These are phyloP conservation scores for Schwanniomyces occidentalis DNA, from an alignment of 805 yeast species.

Conservation along the genomic window DNA sequence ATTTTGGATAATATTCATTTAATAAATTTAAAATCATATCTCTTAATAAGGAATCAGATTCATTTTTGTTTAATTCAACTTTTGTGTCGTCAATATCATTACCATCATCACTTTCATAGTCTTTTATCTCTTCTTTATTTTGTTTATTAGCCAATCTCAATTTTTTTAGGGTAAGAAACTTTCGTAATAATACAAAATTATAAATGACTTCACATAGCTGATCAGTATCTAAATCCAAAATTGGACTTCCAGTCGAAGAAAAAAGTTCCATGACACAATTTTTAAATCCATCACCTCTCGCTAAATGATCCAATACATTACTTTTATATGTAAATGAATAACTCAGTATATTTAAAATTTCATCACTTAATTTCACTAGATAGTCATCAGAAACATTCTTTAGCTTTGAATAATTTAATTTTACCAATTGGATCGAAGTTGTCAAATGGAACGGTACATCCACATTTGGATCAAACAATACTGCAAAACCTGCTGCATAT, in stretches of 20 bases:
- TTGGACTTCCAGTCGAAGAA: constrained; percentile 38
- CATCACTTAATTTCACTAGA: constrained; percentile 18
- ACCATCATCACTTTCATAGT: constrained; percentile 3
- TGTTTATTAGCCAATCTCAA: constrained; percentile 7
- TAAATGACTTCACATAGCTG: constrained; percentile 34
- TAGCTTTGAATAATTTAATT: constrained; percentile 20
- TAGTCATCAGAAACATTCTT: constrained; percentile 5
- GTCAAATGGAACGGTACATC: constrained; percentile 38
- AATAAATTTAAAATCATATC: constrained; percentile 21
- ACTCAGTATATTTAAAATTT: constrained; percentile 36
- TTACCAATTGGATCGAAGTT: constrained; percentile 32
- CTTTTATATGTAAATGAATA: constrained; percentile 35
- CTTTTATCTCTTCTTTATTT: background rate
- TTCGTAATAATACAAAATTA: constrained; percentile 30
- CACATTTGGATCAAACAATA: constrained; percentile 28
- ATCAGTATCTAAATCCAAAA: constrained; percentile 35
- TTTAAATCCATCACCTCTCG: constrained; percentile 36
- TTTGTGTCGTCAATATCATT: constrained; percentile 3
- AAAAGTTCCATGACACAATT: constrained; percentile 38
- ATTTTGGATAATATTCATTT: constrained; percentile 32
- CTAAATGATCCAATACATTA: constrained; percentile 32
- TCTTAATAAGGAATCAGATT: background rate
- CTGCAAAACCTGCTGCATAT: constrained; percentile 40
- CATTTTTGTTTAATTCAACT: constrained; percentile 11
- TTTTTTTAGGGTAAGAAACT: constrained; percentile 22